Evolutionary conservation across 176 grass and related monocot genomes (phyloP).

Genomic region (Carex parvula): DNA sequence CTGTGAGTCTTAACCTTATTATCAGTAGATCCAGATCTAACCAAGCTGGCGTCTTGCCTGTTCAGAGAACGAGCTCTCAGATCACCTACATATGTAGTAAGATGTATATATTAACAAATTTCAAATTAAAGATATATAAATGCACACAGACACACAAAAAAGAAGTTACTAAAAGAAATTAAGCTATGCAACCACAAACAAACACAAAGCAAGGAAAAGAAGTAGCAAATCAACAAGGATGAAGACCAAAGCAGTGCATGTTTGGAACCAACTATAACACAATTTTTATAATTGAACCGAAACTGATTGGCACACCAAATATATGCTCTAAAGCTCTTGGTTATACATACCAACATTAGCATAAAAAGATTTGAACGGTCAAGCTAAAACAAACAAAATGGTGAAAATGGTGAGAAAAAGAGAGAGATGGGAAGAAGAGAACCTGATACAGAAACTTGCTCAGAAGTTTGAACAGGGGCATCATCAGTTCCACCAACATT

Average conservation of each 20-base stretch:
- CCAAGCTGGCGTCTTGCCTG: conserved; percentile 20
- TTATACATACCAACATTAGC: background rate
- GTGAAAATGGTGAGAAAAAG: background rate
- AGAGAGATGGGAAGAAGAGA: conserved; percentile 12
- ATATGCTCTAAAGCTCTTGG: background rate
- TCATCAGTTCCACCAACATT: background rate
- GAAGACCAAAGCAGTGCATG: background rate
- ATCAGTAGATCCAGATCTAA: conserved; percentile 4
- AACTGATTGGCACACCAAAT: background rate
- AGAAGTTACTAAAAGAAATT: background rate
- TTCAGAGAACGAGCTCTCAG: conserved; percentile 10
- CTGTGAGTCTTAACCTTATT: conserved; percentile 11
- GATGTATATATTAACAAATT: background rate
- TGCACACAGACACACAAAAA: background rate
- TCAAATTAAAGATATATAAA: background rate
- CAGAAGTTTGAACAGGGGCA: background rate
- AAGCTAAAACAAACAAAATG: background rate
- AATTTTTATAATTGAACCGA: background rate
- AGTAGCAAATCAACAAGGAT: background rate
- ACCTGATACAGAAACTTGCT: conserved; percentile 16
- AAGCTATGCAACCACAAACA: background rate
- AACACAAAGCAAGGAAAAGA: background rate
- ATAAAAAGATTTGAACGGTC: background rate
- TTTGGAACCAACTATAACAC: background rate
- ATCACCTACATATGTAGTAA: conserved; percentile 17